Evolutionary conservation across 108 stramenopile genomes (phyloP).

Genomic region (Skeletonema menzelii): DNA sequence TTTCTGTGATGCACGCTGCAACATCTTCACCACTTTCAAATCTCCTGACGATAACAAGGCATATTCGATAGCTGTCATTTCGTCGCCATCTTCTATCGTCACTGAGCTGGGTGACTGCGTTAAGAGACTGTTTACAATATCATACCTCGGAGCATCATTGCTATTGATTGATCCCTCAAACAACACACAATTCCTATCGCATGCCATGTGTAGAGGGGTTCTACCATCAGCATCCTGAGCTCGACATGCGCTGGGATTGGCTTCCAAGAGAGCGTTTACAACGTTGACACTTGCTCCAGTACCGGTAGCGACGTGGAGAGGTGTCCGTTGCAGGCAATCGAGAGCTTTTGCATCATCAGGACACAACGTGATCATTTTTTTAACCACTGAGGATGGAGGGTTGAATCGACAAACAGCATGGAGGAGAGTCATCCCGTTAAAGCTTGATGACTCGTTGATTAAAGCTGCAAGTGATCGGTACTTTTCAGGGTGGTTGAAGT

Average conservation of each 20-base stretch:
- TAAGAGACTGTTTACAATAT: not conserved
- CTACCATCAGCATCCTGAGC: slow-evolving; percentile 56
- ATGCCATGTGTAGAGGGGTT: slow-evolving; percentile 69
- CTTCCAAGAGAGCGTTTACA: slow-evolving; percentile 43
- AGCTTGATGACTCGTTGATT: not conserved
- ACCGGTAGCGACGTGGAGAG: slow-evolving; percentile 66
- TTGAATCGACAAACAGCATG: not conserved
- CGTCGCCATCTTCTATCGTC: not conserved
- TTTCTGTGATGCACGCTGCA: not conserved
- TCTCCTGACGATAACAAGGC: not conserved
- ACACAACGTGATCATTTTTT: slow-evolving; percentile 46
- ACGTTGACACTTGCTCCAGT: slow-evolving; percentile 64
- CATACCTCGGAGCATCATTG: not conserved
- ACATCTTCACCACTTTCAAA: not conserved
- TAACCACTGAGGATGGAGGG: slow-evolving; percentile 23
- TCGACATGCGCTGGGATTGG: slow-evolving; percentile 54
- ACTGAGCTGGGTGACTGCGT: not conserved
- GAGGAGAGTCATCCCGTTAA: not conserved
- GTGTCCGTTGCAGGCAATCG: slow-evolving; percentile 63
- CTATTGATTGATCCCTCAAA: not conserved
- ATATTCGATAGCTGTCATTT: not conserved
- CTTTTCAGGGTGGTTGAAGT: not conserved
- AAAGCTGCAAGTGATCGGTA: not conserved
- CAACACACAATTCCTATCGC: not conserved
- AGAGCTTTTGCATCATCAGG: slow-evolving; percentile 50